Evolutionary conservation across 2,329 filamentous ascomycete species (phyloP), one percentile per base, ranked within the genome.

Genomic region (Fusarium tanahbumbuense): DNA sequence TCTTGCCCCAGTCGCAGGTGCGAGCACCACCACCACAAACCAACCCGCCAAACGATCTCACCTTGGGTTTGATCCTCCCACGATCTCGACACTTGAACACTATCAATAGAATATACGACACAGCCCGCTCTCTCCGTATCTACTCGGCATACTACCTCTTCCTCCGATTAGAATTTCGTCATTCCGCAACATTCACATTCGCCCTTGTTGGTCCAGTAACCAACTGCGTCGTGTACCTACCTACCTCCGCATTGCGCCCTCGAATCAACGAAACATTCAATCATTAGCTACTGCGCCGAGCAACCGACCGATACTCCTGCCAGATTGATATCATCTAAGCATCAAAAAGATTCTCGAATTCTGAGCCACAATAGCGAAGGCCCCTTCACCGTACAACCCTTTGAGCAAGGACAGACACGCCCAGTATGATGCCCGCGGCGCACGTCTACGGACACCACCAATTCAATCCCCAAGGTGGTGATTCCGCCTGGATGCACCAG

Each of bases 391-490:
- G 30, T 47, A 34, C 52, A 56, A 34, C 25, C 40, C 53, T 55
- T 60, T 23, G 47, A 63, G 42, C 42, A 52, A 67, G 60, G 71
- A 64, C 63, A 68, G 62, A 50, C 59, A 67, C 61, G 68, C 74
- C 74, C 76, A 84, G 80, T 73, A 91, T 91, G 88, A 87, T 90
- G 83, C 86, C 86, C 65, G 85, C 87, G 76, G 83, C 87, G 74
- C 88, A 89, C 80, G 84, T 90, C 76, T 91, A 91, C 80, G 88
- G 87, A 68, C 89, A 92, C 76, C 89, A 90, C 75, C 88, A 90
- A 74, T 90, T 90, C 76, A 86, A 87, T 72, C 86, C 85, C 53
- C 89, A 91, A 77, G 82, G 73, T 54, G 73, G 83, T 48, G 88
- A 90, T 64, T 85, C 87, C 70, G 82, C 87, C 76, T 92, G 90